These are phyloP conservation scores for Tetrapisispora iriomotensis DNA, from an alignment of 805 yeast genomes.

Conservation along the genomic window DNA sequence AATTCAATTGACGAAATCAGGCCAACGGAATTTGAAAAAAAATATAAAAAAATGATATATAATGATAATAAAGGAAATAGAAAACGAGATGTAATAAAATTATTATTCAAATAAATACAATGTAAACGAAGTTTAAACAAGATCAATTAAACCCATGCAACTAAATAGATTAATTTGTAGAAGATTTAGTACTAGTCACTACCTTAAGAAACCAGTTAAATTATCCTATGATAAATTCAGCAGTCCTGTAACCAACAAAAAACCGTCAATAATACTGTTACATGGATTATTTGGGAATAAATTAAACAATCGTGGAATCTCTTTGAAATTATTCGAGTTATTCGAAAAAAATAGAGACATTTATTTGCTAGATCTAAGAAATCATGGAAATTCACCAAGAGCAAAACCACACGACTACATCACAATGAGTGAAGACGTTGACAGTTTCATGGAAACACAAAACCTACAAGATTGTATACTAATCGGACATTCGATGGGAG, in stretches of 20 bases:
- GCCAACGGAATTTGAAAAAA: not conserved
- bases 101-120: conserved; percentile 5
- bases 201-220: not conserved
- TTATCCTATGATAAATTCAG: not conserved
- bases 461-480: conserved; percentile 41
- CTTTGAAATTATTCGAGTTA: conserved; percentile 41
- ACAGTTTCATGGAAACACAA: conserved; percentile 47
- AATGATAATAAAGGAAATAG: conserved; percentile 10
- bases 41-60: conserved; percentile 7
- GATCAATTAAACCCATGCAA: not conserved
- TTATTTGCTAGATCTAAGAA: conserved; percentile 68
- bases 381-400: conserved; percentile 91
- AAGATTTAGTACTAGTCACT: no score
- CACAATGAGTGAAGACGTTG: conserved; percentile 79
- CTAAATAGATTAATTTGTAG: not conserved
- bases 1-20: not conserved
- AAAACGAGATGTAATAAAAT: conserved; percentile 10
- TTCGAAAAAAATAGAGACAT: conserved; percentile 41
- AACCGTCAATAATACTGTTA: conserved; percentile 44
- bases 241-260: conserved; percentile 1
- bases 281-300: conserved; percentile 89
- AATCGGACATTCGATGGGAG: conserved; percentile 87
- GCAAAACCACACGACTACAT: conserved; percentile 62
- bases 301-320: conserved; percentile 73
- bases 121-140: not conserved